Conservation (phyloP, 2,329 filamentous ascomycete species). For the Arthrobotrys sphaeroides region DNA sequence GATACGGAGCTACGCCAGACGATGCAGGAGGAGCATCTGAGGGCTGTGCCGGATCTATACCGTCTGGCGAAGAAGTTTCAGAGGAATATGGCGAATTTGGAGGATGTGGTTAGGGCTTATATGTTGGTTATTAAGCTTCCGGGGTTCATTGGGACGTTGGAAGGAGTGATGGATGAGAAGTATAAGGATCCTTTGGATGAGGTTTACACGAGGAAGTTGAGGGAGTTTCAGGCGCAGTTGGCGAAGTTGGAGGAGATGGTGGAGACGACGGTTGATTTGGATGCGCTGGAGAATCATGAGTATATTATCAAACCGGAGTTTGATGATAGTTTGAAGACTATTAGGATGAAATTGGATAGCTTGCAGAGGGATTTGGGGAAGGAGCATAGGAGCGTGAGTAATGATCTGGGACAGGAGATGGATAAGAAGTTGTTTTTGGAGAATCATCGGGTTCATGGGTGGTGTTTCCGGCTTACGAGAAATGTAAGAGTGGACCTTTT, state of each 20-base stretch:
- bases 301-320: slow-evolving; percentile 99
- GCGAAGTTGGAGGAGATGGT: slow-evolving; percentile 96
- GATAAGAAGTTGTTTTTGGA: slow-evolving; percentile 99
- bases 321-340: slow-evolving; percentile 85
- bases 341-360: slow-evolving; percentile 88
- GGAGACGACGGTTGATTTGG: slow-evolving; percentile 94
- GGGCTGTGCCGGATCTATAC: slow-evolving; percentile 92
- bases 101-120: slow-evolving; percentile 94
- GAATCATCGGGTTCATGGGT: slow-evolving; percentile 93
- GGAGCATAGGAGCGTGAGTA: slow-evolving; percentile 79
- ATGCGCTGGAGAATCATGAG: slow-evolving; percentile 94
- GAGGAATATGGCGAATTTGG: slow-evolving; percentile 85
- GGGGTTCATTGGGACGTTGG: slow-evolving; percentile 86
- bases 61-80: slow-evolving; percentile 94
- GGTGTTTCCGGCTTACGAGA: slow-evolving; percentile 92
- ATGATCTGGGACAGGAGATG: slow-evolving; percentile 87
- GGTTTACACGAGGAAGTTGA: slow-evolving; percentile 85
- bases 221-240: slow-evolving; percentile 75
- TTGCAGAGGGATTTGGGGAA: slow-evolving; percentile 81
- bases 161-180: slow-evolving; percentile 92
- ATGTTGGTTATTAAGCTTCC: slow-evolving; percentile 93
- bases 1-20: slow-evolving; percentile 94
- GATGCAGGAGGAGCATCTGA: slow-evolving; percentile 94
- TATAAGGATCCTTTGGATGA: slow-evolving; percentile 87
- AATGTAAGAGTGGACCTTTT: slow-evolving; percentile 64